These are phyloP conservation scores for Botrytis byssoidea DNA, from an alignment of 2,329 filamentous ascomycete genomes.

Conservation along the genomic window DNA sequence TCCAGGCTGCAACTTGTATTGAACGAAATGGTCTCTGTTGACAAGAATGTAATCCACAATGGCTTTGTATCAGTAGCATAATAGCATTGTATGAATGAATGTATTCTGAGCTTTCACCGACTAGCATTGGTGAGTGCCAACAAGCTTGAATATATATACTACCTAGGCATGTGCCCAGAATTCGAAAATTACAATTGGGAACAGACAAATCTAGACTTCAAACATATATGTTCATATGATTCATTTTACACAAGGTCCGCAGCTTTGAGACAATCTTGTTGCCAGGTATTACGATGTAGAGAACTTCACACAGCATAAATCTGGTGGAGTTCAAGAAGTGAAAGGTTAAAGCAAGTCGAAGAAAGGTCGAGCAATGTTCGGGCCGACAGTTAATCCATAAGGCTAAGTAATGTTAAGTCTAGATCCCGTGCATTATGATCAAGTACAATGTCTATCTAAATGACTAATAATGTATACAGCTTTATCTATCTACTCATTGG, in stretches of 20 bases:
- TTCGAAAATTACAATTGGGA: background rate
- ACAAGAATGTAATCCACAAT: background rate
- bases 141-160: background rate
- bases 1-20: background rate
- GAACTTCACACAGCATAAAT: slow-evolving; percentile 11
- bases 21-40: background rate
- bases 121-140: background rate
- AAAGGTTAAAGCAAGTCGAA: background rate
- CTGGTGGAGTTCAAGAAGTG: background rate
- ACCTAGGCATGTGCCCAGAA: background rate
- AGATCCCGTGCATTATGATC: background rate
- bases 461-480: background rate
- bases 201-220: background rate
- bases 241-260: background rate
- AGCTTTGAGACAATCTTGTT: background rate
- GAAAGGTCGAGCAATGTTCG: background rate
- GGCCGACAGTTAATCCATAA: slow-evolving; percentile 1
- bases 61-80: background rate
- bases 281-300: background rate
- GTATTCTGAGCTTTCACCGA: background rate
- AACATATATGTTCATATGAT: background rate
- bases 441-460: background rate
- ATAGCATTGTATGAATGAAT: background rate
- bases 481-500: background rate
- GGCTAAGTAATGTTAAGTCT: background rate